These are phyloP conservation scores for Lasiodiplodia sp. DNA, from an alignment of 2,329 filamentous ascomycete species.

Conservation along the genomic window DNA sequence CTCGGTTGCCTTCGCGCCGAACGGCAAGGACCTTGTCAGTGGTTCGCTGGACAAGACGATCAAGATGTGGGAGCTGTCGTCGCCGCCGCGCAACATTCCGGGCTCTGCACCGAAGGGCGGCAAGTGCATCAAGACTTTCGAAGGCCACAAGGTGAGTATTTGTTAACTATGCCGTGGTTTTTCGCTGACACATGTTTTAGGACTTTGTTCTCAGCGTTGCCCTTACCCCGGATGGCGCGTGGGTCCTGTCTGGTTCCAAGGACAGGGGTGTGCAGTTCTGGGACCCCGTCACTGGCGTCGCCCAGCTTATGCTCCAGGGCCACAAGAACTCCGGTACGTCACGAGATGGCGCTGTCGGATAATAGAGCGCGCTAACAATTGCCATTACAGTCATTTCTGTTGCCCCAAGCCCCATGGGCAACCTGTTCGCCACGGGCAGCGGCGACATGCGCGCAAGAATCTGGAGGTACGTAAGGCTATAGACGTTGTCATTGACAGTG, in stretches of 20 bases:
- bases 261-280: conserved; percentile 98
- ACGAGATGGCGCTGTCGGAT: background rate
- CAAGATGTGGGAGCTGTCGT: conserved; percentile 96
- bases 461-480: conserved; percentile 73
- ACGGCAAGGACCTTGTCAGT: conserved; percentile 89
- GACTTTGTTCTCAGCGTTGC: conserved; percentile 98
- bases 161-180: background rate
- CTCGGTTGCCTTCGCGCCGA: conserved; percentile 93
- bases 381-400: conserved; percentile 81
- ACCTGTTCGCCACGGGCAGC: conserved; percentile 92
- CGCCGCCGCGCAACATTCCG: conserved; percentile 71
- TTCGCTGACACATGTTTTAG: conserved; percentile 51
- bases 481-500: background rate
- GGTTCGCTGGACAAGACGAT: conserved; percentile 97
- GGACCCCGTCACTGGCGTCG: conserved; percentile 91
- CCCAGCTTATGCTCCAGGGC: conserved; percentile 97
- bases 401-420: conserved; percentile 86
- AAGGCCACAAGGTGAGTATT: conserved; percentile 83
- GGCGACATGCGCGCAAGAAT: conserved; percentile 98
- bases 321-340: conserved; percentile 88
- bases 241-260: conserved; percentile 97
- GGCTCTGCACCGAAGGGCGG: conserved; percentile 79
- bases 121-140: conserved; percentile 95
- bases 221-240: conserved; percentile 89
- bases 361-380: conserved; percentile 9